phyloP scores from a whole-genome alignment of 2,329 filamentous ascomycete genomes.

The Aspergillus terreus region DNA sequence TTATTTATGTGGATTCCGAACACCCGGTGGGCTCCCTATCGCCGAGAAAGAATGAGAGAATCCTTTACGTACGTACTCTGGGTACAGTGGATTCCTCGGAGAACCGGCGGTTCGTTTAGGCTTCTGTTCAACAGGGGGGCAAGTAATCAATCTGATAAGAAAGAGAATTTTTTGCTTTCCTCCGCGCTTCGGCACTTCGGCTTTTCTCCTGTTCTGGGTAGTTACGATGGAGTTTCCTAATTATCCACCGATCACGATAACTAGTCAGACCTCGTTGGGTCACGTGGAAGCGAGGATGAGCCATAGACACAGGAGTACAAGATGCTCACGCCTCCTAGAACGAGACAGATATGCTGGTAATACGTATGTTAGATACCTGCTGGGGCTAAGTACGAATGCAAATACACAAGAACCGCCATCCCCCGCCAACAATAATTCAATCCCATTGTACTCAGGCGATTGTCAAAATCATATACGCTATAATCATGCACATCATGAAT shows the following conservation, averaged over 20 bases:
- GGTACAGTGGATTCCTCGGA: background rate
- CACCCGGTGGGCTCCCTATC: no score
- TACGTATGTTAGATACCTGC: no score
- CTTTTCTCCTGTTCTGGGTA: background rate
- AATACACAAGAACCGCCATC: no score
- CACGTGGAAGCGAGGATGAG: no score
- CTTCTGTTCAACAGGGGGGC: background rate
- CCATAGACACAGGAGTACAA: no score
- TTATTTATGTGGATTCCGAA: no score
- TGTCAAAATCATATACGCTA: slow-evolving; percentile 15
- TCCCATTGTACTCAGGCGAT: background rate
- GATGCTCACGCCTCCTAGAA: no score
- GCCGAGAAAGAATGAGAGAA: no score
- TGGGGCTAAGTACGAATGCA: no score
- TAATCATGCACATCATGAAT: slow-evolving; percentile 25
- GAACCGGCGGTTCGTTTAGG: background rate
- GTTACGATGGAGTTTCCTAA: background rate
- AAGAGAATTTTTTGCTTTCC: background rate
- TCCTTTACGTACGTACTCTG: background rate
- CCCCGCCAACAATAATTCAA: no score
- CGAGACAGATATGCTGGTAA: no score
- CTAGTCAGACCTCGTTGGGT: no score
- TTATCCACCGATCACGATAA: background rate
- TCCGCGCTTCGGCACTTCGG: background rate
- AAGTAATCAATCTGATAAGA: background rate